These are phyloP conservation scores for Triangularia verruculosa DNA, from an alignment of 2,329 filamentous ascomycete species.

Conservation along the genomic window DNA sequence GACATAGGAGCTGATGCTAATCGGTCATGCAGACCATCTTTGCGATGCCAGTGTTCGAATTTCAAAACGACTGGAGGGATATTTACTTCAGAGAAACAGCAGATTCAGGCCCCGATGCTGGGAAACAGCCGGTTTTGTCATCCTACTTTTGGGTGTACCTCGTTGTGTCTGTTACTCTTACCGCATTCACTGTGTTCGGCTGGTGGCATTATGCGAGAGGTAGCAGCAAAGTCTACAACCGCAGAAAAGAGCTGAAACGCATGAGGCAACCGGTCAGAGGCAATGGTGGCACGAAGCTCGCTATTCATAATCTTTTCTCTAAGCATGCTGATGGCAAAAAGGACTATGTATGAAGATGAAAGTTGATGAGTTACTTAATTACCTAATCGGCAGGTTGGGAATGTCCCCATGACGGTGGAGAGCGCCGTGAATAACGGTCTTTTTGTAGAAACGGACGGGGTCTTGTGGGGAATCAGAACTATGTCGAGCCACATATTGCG, in stretches of 20 bases:
- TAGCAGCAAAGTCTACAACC: background rate
- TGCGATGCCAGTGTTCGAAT: background rate
- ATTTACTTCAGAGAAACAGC: background rate
- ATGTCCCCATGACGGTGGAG: too few relatives aligned
- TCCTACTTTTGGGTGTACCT: conserved; percentile 6
- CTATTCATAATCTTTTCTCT: too few relatives aligned
- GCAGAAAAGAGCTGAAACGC: background rate
- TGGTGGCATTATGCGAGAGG: background rate
- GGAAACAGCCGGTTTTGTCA: background rate
- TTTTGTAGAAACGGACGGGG: too few relatives aligned
- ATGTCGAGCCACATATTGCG: too few relatives aligned
- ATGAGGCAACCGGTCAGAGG: too few relatives aligned
- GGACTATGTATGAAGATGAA: too few relatives aligned
- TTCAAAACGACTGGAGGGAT: background rate
- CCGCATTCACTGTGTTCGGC: background rate
- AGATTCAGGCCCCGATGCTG: background rate
- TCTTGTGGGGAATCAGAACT: too few relatives aligned
- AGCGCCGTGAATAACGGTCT: too few relatives aligned
- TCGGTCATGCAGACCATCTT: background rate
- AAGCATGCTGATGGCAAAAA: too few relatives aligned
- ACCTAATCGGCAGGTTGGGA: too few relatives aligned
- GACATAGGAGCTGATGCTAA: background rate
- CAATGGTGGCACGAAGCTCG: too few relatives aligned
- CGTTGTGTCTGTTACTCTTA: background rate
- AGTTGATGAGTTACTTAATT: too few relatives aligned